Percentiles rank a stretch among this genome's conserved stretches.
These are phyloP conservation scores for Drosera capensis DNA, from an alignment of 148 eudicot genomes.

Conservation along the genomic window DNA sequence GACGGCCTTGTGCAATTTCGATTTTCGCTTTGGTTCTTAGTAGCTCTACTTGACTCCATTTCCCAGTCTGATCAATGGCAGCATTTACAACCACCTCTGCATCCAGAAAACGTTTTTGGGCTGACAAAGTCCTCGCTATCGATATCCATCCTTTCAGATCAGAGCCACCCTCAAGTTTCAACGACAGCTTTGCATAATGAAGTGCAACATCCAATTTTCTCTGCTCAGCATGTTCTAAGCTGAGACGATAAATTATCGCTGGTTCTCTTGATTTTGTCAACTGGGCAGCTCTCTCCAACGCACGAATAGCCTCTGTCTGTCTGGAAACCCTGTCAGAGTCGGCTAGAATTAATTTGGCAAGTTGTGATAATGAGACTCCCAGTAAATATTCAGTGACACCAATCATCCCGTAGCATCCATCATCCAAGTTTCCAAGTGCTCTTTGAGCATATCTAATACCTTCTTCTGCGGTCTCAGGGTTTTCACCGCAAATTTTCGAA, in stretches of 20 bases:
- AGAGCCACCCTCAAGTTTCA: slow-evolving; percentile 57
- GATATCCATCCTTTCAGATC: slow-evolving; percentile 62
- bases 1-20: slow-evolving; percentile 49
- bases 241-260: slow-evolving; percentile 36
- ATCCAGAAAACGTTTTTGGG: slow-evolving; percentile 47
- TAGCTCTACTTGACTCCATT: slow-evolving; percentile 77
- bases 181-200: slow-evolving; percentile 42
- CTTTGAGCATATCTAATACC: slow-evolving; percentile 24
- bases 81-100: slow-evolving; percentile 60
- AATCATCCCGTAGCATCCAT: slow-evolving; percentile 19
- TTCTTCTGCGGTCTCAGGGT: slow-evolving; percentile 18
- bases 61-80: slow-evolving; percentile 75
- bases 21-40: slow-evolving; percentile 73
- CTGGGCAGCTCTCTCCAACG: slow-evolving; percentile 36
- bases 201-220: slow-evolving; percentile 80
- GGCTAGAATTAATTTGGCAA: slow-evolving; percentile 25
- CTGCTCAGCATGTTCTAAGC: slow-evolving; percentile 77
- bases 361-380: slow-evolving; percentile 45
- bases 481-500: slow-evolving; percentile 31
- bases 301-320: slow-evolving; percentile 48
- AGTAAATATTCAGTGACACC: slow-evolving; percentile 40
- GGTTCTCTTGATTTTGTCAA: slow-evolving; percentile 22
- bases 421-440: slow-evolving; percentile 15
- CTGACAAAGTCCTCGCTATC: slow-evolving; percentile 66
- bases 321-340: slow-evolving; percentile 35